Base-by-base conservation (phyloP, 495 filamentous ascomycete genomes). In the Pseudevernia furfuracea region DNA sequence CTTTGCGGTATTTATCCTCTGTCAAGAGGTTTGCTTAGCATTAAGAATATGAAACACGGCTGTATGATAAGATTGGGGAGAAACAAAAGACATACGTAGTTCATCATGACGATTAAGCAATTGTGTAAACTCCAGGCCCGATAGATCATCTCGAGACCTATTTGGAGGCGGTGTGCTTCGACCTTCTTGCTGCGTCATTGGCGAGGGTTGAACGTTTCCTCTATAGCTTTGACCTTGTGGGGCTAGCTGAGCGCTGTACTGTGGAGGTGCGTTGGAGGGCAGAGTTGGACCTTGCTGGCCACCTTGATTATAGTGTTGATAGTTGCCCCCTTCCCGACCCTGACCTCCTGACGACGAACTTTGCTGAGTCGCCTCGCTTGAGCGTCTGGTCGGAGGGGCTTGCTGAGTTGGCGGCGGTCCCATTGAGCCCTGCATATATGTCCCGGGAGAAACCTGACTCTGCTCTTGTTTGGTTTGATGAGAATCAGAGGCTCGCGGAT, bases 1-100 rank as follows among this genome's bases (percentile, higher is more conserved):
- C 94, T 73, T 97, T 97, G 76, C 91, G 91, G 72, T 98, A 98
- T 79, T 98, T 98, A 67, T 83, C 84, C 73, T 90, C 92, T 97
- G 71, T 38, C 46, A 49, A 43, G n/a, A n/a, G 58, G 32, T 19
- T 23, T n/a, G 38, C 32, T 66, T 63, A 49, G 49, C 61, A 55
- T 48, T 9, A 8, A 53, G 23, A 66, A 36, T 58, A 39, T 70
- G 58, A 61, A 67, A 71, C 58, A 68, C 61, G 19, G 19, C 10
- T 53, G 34, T 38, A 41, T 6, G 59, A 67, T 49, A 55, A 8
- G 59, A 38, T 25, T 41, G 32, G 36, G 46, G 53, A 43, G 15
- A 59, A 60, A 63, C 38, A 11, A 36, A 4, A 38, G 38, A 74
- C 87, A 60, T 83, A 91, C 88, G 79, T 44, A 90, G 73, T 69